These are phyloP conservation scores for Aspergillus ruber DNA, from an alignment of 2,329 filamentous ascomycete species.

Conservation along the genomic window DNA sequence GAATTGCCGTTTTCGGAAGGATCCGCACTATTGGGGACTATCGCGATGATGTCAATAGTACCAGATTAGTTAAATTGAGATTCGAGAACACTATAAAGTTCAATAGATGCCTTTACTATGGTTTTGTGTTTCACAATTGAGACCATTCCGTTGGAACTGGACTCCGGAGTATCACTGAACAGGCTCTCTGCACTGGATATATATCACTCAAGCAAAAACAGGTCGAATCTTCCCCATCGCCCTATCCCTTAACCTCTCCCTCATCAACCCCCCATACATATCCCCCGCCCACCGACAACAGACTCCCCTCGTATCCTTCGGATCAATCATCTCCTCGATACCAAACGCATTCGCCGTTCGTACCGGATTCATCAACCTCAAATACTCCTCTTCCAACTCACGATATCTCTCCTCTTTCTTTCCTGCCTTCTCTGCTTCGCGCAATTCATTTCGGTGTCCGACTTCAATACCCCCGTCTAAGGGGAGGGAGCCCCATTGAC, in stretches of 20 bases:
- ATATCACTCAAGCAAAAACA: slow-evolving; percentile 40
- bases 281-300: slow-evolving; percentile 51
- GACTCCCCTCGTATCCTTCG: slow-evolving; percentile 51
- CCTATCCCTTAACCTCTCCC: slow-evolving; percentile 41
- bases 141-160: no score
- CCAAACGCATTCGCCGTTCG: slow-evolving; percentile 59
- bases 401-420: slow-evolving; percentile 47
- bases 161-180: no score
- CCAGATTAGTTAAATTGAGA: background rate
- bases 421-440: slow-evolving; percentile 47
- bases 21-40: background rate
- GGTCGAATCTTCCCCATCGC: slow-evolving; percentile 38
- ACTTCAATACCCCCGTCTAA: slow-evolving; percentile 61
- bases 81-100: no score
- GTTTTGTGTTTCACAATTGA: no score
- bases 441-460: slow-evolving; percentile 55
- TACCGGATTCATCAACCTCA: slow-evolving; percentile 58
- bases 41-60: background rate
- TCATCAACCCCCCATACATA: slow-evolving; percentile 50
- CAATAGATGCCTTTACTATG: no score
- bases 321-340: slow-evolving; percentile 60
- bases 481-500: slow-evolving; percentile 57
- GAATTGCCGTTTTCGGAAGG: background rate
- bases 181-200: no score
- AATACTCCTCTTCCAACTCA: slow-evolving; percentile 55